phyloP scores from a whole-genome alignment of 2,329 filamentous ascomycete species.

The Colletotrichum shisoi region DNA sequence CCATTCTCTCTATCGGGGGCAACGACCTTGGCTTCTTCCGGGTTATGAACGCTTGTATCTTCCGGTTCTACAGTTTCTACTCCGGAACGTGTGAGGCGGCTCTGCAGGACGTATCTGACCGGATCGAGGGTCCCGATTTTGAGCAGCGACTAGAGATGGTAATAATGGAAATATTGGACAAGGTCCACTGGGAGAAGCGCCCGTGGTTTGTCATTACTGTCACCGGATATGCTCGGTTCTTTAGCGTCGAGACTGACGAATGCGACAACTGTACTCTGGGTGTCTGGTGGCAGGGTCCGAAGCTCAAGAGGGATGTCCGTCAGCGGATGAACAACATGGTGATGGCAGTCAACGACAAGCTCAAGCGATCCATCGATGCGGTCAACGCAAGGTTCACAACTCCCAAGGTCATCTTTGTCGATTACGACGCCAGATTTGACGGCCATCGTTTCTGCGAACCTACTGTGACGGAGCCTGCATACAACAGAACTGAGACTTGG shows the following conservation, averaged over 20 bases:
- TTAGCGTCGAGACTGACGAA: constrained; percentile 54
- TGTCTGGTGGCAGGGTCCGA: constrained; percentile 56
- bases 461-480: constrained; percentile 54
- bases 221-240: constrained; percentile 59
- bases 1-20: constrained; percentile 57
- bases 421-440: constrained; percentile 55
- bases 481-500: constrained; percentile 55
- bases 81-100: constrained; percentile 56
- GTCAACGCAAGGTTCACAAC: constrained; percentile 51
- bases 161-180: constrained; percentile 55
- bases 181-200: constrained; percentile 55
- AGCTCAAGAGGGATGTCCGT: constrained; percentile 52
- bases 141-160: constrained; percentile 51
- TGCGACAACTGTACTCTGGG: constrained; percentile 57
- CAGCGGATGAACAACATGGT: constrained; percentile 57
- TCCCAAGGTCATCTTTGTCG: constrained; percentile 54
- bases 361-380: constrained; percentile 47
- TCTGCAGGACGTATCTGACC: constrained; percentile 48
- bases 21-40: constrained; percentile 61
- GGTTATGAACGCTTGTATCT: constrained; percentile 60
- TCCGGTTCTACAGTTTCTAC: constrained; percentile 59
- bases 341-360: constrained; percentile 52
- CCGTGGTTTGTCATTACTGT: constrained; percentile 55
- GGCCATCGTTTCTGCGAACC: constrained; percentile 57
- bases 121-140: constrained; percentile 50